These are phyloP conservation scores for Salinomyces thailandicus DNA, from an alignment of 2,329 filamentous ascomycete genomes.

Conservation along the genomic window DNA sequence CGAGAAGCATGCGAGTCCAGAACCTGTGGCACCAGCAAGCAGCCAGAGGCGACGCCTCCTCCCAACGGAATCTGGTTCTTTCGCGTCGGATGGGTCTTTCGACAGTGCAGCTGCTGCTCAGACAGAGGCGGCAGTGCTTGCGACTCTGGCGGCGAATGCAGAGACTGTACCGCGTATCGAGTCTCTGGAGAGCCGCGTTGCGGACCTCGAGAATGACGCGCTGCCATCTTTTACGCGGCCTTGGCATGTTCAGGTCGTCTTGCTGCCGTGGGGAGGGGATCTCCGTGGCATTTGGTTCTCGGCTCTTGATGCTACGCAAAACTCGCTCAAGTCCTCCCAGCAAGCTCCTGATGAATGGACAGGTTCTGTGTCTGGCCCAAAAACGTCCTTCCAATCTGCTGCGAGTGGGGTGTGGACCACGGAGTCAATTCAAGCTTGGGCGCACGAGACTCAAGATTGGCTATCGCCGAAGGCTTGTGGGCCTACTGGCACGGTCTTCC, in stretches of 20 bases:
- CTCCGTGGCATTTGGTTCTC: conserved; percentile 45
- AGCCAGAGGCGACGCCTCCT: conserved; percentile 24
- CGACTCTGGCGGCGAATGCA: conserved; percentile 23
- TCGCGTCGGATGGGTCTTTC: conserved; percentile 30
- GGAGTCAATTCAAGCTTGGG: conserved; percentile 40
- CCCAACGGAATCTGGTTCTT: conserved; percentile 28
- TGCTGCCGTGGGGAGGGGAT: conserved; percentile 57
- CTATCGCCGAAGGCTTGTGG: conserved; percentile 59
- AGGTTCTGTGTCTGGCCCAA: conserved; percentile 20
- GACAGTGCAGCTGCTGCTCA: conserved; percentile 26
- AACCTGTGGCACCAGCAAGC: conserved; percentile 24
- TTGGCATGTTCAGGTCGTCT: conserved; percentile 67
- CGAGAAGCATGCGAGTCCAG: conserved; percentile 6
- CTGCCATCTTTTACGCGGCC: conserved; percentile 53
- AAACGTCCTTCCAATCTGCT: conserved; percentile 21
- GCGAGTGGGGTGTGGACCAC: conserved; percentile 39
- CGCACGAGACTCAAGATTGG: conserved; percentile 43
- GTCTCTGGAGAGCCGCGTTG: conserved; percentile 38
- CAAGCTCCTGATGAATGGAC: conserved; percentile 40
- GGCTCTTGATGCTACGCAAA: conserved; percentile 27
- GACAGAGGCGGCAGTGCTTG: conserved; percentile 24
- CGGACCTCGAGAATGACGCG: conserved; percentile 46
- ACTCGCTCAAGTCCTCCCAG: conserved; percentile 28
- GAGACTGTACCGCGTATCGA: conserved; percentile 37
- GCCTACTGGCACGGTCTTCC: conserved; percentile 51